These are phyloP conservation scores for Leccinum longicurvipes DNA, from an alignment of 768 basidiomycete species.

Conservation along the genomic window DNA sequence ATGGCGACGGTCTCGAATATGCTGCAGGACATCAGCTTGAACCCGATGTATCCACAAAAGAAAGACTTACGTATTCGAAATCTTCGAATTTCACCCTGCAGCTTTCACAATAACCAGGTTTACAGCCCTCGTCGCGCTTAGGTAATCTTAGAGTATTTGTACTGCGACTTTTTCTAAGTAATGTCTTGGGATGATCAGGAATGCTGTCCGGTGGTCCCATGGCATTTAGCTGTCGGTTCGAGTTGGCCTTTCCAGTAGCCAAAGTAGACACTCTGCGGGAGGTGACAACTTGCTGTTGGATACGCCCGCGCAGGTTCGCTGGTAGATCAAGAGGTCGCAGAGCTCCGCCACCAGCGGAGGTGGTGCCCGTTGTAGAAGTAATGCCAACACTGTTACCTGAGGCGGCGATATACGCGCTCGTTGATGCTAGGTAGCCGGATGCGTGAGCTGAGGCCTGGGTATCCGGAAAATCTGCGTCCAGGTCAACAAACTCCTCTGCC, in stretches of 20 bases:
- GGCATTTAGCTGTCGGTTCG: constrained; percentile 28
- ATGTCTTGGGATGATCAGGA: constrained; percentile 46
- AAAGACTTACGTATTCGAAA: constrained; percentile 62
- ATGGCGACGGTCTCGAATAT: constrained; percentile 69
- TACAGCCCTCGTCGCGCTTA: constrained; percentile 79
- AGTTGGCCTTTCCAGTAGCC: constrained; percentile 25
- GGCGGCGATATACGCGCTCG: constrained; percentile 73
- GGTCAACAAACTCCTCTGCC: constrained; percentile 40
- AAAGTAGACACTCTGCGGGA: constrained; percentile 48
- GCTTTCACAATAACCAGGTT: constrained; percentile 97
- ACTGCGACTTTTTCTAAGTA: constrained; percentile 73
- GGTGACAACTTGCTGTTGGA: constrained; percentile 66
- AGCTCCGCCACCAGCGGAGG: constrained; percentile 54
- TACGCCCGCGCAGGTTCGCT: constrained; percentile 48
- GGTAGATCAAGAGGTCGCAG: constrained; percentile 50
- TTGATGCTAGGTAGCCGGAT: constrained; percentile 66
- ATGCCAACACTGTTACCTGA: constrained; percentile 94
- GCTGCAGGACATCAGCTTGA: constrained; percentile 43
- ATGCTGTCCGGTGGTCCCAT: constrained; percentile 73
- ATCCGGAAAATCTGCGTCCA: constrained; percentile 38
- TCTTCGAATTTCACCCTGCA: constrained; percentile 89
- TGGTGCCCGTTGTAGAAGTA: constrained; percentile 88
- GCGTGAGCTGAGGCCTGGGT: constrained; percentile 55
- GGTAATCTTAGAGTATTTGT: constrained; percentile 75
- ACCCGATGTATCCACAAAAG: not conserved